Conservation (phyloP, 2,329 filamentous ascomycete genomes). For the Neopestalotiopsis sp. region DNA sequence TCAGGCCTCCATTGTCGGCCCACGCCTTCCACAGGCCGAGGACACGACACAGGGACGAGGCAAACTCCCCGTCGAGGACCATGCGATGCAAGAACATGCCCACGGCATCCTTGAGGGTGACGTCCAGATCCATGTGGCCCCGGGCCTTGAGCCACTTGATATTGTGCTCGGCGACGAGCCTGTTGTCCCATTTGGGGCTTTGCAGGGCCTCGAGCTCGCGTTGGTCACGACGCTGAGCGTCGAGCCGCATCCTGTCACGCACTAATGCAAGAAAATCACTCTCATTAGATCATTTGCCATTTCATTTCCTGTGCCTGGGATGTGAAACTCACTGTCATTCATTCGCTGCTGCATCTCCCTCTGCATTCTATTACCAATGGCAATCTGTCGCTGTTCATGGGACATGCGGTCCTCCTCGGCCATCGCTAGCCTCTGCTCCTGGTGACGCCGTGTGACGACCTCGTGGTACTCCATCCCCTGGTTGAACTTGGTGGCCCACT, state of each 20-base stretch:
- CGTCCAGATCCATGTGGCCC: constrained; percentile 29
- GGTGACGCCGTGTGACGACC: constrained; percentile 37
- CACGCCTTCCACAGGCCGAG: constrained; percentile 59
- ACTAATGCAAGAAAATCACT: constrained; percentile 33
- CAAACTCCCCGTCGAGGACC: constrained; percentile 53
- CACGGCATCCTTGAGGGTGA: constrained; percentile 44
- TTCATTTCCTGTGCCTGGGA: background rate
- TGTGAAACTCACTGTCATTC: constrained; percentile 46
- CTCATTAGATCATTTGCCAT: background rate
- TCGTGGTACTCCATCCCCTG: constrained; percentile 42
- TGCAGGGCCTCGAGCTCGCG: constrained; percentile 55
- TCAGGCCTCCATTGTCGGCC: constrained; percentile 61
- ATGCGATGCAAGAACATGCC: constrained; percentile 56
- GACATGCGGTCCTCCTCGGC: constrained; percentile 49
- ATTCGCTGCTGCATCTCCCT: constrained; percentile 50
- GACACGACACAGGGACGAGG: constrained; percentile 45
- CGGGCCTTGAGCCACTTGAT: constrained; percentile 49
- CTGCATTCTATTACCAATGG: constrained; percentile 44
- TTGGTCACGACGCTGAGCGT: constrained; percentile 49
- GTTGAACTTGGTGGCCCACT: constrained; percentile 54
- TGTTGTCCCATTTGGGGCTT: constrained; percentile 57
- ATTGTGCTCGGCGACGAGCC: constrained; percentile 48
- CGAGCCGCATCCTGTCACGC: constrained; percentile 44
- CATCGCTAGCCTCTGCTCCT: constrained; percentile 48
- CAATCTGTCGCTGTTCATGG: constrained; percentile 45